Conservation (phyloP, 2,329 filamentous ascomycete species). For the Nothopassalora personata region DNA sequence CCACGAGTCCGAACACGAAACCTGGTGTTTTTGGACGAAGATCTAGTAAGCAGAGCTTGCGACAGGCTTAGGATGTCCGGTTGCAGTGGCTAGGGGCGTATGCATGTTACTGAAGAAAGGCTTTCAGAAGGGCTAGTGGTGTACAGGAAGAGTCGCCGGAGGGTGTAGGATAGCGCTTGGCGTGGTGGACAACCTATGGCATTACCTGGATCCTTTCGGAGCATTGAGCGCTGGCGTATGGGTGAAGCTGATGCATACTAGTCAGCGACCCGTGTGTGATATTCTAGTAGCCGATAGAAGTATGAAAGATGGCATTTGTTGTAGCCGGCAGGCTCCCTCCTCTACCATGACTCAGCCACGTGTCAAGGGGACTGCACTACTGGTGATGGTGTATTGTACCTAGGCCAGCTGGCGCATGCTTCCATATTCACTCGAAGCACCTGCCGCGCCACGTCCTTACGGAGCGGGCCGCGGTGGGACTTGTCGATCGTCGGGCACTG, state of each 20-base stretch:
- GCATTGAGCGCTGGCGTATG: background rate
- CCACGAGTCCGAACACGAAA: slow-evolving; percentile 22
- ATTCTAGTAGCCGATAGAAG: background rate
- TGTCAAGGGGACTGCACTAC: no score
- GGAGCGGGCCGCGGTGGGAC: no score
- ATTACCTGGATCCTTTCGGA: background rate
- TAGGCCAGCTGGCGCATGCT: no score
- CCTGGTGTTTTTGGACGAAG: slow-evolving; percentile 24
- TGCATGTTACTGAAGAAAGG: background rate
- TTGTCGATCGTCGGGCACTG: no score
- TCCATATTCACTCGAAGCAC: no score
- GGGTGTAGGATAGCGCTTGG: background rate
- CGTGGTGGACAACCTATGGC: background rate
- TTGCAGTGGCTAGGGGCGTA: background rate
- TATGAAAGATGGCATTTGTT: background rate
- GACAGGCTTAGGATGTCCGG: background rate
- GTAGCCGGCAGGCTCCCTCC: background rate
- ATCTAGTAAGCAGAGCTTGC: slow-evolving; percentile 16
- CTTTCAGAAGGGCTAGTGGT: background rate
- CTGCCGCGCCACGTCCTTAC: no score
- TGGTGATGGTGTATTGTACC: no score
- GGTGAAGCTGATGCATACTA: background rate
- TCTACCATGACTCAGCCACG: no score
- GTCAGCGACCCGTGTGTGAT: background rate
- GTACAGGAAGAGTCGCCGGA: background rate